A percentile compares a stretch with the other conserved stretches of the same genome.
Conservation (phyloP, 2,329 filamentous ascomycete genomes). For the Aureobasidium sp. region DNA sequence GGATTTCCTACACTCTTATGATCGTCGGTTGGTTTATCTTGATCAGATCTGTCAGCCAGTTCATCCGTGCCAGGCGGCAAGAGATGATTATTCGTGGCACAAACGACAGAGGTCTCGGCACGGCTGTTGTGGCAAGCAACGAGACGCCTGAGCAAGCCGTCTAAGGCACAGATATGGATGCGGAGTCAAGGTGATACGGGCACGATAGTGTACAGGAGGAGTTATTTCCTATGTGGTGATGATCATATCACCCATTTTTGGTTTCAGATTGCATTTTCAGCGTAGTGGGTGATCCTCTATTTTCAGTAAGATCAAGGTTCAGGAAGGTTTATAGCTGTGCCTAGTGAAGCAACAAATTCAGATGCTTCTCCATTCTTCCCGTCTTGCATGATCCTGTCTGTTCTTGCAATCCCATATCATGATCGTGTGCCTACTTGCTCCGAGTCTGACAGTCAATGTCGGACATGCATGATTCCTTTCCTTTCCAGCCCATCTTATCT, state of each 20-base stretch:
- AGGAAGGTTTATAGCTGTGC: background rate
- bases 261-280: conserved; percentile 11
- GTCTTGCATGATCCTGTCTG: background rate
- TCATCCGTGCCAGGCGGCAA: conserved; percentile 76
- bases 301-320: background rate
- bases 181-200: background rate
- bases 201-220: background rate
- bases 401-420: background rate
- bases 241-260: conserved; percentile 6
- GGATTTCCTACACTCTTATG: conserved; percentile 89
- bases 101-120: conserved; percentile 75
- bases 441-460: background rate
- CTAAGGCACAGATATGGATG: conserved; percentile 17
- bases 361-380: background rate
- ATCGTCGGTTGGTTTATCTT: conserved; percentile 97
- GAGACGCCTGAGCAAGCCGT: conserved; percentile 63
- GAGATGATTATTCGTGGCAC: conserved; percentile 90
- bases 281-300: background rate
- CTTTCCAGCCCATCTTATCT: background rate
- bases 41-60: conserved; percentile 88
- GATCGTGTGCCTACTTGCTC: background rate
- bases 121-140: conserved; percentile 79
- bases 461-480: background rate
- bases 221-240: conserved; percentile 5
- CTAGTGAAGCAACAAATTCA: background rate